These are phyloP conservation scores for Myxozyma melibiosi DNA, from an alignment of 805 yeast genomes.

Conservation along the genomic window DNA sequence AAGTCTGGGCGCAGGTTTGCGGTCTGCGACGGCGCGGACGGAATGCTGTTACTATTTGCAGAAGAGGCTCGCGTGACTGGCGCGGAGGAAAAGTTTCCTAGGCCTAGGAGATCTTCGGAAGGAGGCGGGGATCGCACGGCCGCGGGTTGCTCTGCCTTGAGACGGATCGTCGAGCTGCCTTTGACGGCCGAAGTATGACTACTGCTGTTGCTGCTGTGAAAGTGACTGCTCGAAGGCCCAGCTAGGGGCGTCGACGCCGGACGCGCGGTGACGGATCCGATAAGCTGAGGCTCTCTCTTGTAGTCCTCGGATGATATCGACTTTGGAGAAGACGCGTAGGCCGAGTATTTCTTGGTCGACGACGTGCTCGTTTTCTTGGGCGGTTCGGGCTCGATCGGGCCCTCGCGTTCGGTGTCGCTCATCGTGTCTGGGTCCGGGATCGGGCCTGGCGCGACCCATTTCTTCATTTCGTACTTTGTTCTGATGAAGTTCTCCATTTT, in stretches of 20 bases:
- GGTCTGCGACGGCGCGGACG: slow-evolving; percentile 32
- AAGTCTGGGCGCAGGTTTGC: slow-evolving; percentile 68
- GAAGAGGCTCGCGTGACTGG: slow-evolving; percentile 34
- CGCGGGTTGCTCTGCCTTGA: slow-evolving; percentile 26
- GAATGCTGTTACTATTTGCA: slow-evolving; percentile 12
- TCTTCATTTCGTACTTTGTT: slow-evolving; percentile 86
- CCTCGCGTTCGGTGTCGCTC: slow-evolving; percentile 29
- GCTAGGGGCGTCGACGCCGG: slow-evolving; percentile 28
- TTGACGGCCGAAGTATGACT: slow-evolving; percentile 17
- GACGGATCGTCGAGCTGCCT: slow-evolving; percentile 30
- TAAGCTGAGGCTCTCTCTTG: slow-evolving; percentile 15
- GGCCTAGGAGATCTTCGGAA: slow-evolving; percentile 15
- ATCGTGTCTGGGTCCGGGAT: slow-evolving; percentile 59
- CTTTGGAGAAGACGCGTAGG: slow-evolving; percentile 15
- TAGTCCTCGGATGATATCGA: slow-evolving; percentile 26
- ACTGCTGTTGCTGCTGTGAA: background rate
- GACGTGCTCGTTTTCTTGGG: slow-evolving; percentile 2
- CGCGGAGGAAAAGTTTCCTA: slow-evolving; percentile 21
- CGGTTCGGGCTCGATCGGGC: slow-evolving; percentile 3
- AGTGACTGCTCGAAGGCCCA: background rate
- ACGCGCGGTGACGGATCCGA: slow-evolving; percentile 28
- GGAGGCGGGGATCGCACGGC: slow-evolving; percentile 8
- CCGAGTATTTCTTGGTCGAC: slow-evolving; percentile 22
- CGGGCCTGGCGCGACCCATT: slow-evolving; percentile 66
- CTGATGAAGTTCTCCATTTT: slow-evolving; percentile 88